Evolutionary conservation across 768 basidiomycete genomes (phyloP), one percentile per base, ranked within the genome.

Genomic region (Scleroderma citrinum): DNA sequence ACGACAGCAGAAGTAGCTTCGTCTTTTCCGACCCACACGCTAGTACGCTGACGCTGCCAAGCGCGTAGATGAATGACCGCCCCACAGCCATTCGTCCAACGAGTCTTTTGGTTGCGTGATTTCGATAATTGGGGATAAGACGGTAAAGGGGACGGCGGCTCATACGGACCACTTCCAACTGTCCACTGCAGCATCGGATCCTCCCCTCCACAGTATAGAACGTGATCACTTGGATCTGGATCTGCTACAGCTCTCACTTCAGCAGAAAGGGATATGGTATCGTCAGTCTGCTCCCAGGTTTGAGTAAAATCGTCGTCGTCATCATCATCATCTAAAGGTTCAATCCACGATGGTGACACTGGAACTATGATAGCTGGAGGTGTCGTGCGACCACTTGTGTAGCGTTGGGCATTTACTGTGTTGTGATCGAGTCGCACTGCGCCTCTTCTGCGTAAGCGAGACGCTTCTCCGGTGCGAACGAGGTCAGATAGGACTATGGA

Each of bases 401-500:
- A 50, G 43, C 66, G 65, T 44, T 66, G 65, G n/a, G 58, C 44
- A 48, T 45, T 59, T 23, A 64, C 40, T 20, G 57, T 32, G 34
- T 59, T 64, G 50, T 73, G 73, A 64, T 83, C 81, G 30, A 85
- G 70, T 34, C 82, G 72, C 75, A 87, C 77, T 45, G 86, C 86
- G 11, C 86, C 86, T 54, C 86, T 70, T 48, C 86, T 70, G n/a
- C 86, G 76, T 46, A 87, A 68, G 5, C 86, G 73, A 3, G 86
- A 87, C 0, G 83, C 82, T 59, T 88, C 86, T 14, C 81, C 86
- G 1, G 81, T 81, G 44, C 86, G 82, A 14, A 87, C 73, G 36
- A 88, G 74, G 63, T 87, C 85, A 2, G 83, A 84, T 39, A 87
- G 76, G 17, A 86, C 77, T 48, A 88, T 82, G 29, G 80, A 75